Evolutionary conservation across 495 filamentous ascomycete genomes (phyloP), one percentile per base, ranked within the genome.

Genomic region (Aspergillus sclerotiicarbonarius): DNA sequence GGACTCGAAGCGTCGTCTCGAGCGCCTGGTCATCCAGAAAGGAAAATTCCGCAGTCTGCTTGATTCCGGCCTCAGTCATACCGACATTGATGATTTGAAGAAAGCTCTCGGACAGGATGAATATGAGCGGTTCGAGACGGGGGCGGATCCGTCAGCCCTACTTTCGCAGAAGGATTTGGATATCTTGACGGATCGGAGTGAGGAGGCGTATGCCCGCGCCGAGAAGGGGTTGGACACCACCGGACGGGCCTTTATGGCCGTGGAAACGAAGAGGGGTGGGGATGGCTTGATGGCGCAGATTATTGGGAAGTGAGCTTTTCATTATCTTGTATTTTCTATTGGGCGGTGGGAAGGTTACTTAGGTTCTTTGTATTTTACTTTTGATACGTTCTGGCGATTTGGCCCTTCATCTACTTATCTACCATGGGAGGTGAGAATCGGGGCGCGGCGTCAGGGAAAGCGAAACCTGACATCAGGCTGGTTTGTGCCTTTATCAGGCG

Each of bases 1-100:
- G 6, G 94, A 96, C 58, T 89, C 87, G 0, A 98, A 98, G 76
- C 86, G 95, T n/a, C 81, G 94, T 8, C 77, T 98, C 0, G 94
- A 98, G 68, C 92, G 96, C 67, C 77, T 98, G 3, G 92, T 98
- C 15, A 98, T 98, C 60, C 90, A 92, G 65, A 96, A 97, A 69
- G 95, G 92, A 4, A 87, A 86, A 66, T 77, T 87, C 69, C 80
- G 80, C 63, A 80, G 78, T 56, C 63, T 84, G 35, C 77, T 86
- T 12, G 77, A 80, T 18, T 59, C 69, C 1, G 66, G 67, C 5
- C 60, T 43, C 13, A 63, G 57, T 10, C 71, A 68, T 29, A 62
- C 64, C 33, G 79, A 81, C 13, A 54, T 78, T 21, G 75, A 77
- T 6, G 77, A 81, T 29, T 57, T 81, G n/a, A 67, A 70, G 32